These are phyloP conservation scores for Epicoccum sorghinum DNA, from an alignment of 2,329 filamentous ascomycete genomes.

Conservation along the genomic window DNA sequence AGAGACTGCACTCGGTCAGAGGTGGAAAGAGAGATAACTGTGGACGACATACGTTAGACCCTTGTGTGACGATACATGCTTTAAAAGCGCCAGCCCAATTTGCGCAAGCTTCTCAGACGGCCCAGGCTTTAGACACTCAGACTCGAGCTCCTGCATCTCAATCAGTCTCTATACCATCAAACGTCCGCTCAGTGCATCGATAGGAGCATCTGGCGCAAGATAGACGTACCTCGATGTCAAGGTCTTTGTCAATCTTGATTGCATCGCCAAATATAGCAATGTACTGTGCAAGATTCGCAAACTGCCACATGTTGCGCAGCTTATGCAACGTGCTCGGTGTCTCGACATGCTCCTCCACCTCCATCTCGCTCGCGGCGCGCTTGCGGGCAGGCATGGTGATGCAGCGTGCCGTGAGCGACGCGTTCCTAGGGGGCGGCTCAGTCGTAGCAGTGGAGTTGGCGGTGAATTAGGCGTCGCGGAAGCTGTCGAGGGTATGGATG, in stretches of 20 bases:
- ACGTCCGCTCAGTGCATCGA: slow-evolving; percentile 18
- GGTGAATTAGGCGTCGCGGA: background rate
- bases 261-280: slow-evolving; percentile 87
- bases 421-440: slow-evolving; percentile 26
- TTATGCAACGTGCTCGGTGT: slow-evolving; percentile 60
- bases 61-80: slow-evolving; percentile 91
- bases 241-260: slow-evolving; percentile 85
- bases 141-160: slow-evolving; percentile 75
- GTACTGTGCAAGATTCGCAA: slow-evolving; percentile 92
- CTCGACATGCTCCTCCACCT: slow-evolving; percentile 55
- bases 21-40: background rate
- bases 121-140: slow-evolving; percentile 79
- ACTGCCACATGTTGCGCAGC: slow-evolving; percentile 93
- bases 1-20: slow-evolving; percentile 61
- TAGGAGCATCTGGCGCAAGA: slow-evolving; percentile 27
- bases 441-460: background rate
- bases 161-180: slow-evolving; percentile 35
- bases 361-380: slow-evolving; percentile 58
- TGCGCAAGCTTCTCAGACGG: slow-evolving; percentile 76
- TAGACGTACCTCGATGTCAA: slow-evolving; percentile 81
- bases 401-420: slow-evolving; percentile 42
- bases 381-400: slow-evolving; percentile 47
- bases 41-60: slow-evolving; percentile 75
- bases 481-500: background rate
- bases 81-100: slow-evolving; percentile 85